phyloP scores from a whole-genome alignment of 768 basidiomycete species.

The Boletus rufocinnamomeus region DNA sequence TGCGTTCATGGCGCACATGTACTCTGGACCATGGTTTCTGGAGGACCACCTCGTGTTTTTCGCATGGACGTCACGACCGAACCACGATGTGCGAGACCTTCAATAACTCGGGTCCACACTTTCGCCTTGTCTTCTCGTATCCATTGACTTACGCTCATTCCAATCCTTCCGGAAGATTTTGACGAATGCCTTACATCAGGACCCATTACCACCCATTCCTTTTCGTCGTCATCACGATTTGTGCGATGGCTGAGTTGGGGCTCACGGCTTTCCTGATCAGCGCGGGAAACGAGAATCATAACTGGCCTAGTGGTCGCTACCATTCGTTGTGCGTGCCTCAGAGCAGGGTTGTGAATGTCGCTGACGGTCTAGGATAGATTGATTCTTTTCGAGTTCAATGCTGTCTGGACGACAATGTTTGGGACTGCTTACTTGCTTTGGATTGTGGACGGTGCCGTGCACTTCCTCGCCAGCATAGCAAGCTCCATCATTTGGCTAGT shows the following conservation, averaged over 20 bases:
- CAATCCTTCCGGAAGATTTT: slow-evolving; percentile 10
- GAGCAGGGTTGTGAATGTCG: background rate
- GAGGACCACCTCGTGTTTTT: slow-evolving; percentile 33
- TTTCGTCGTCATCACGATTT: slow-evolving; percentile 64
- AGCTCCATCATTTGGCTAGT: slow-evolving; percentile 76
- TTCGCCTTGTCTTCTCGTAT: slow-evolving; percentile 15
- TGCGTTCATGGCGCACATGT: slow-evolving; percentile 3
- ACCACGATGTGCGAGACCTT: slow-evolving; percentile 25
- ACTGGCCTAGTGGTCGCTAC: slow-evolving; percentile 63
- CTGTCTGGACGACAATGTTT: slow-evolving; percentile 77
- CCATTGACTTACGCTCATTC: slow-evolving; percentile 14
- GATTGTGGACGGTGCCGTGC: slow-evolving; percentile 64
- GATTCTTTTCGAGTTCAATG: slow-evolving; percentile 61
- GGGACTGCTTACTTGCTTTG: slow-evolving; percentile 69
- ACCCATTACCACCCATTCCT: slow-evolving; percentile 63
- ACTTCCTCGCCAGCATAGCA: slow-evolving; percentile 73
- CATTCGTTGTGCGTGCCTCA: slow-evolving; percentile 56
- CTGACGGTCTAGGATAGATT: slow-evolving; percentile 39
- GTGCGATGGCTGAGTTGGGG: slow-evolving; percentile 71
- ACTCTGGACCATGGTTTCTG: slow-evolving; percentile 7
- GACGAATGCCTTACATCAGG: slow-evolving; percentile 45
- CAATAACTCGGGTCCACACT: slow-evolving; percentile 17
- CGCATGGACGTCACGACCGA: slow-evolving; percentile 33
- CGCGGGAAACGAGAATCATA: slow-evolving; percentile 60
- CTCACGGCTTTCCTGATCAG: slow-evolving; percentile 74